Base-by-base conservation (phyloP, 2,329 filamentous ascomycete species). In the Sarocladium kiliense region DNA sequence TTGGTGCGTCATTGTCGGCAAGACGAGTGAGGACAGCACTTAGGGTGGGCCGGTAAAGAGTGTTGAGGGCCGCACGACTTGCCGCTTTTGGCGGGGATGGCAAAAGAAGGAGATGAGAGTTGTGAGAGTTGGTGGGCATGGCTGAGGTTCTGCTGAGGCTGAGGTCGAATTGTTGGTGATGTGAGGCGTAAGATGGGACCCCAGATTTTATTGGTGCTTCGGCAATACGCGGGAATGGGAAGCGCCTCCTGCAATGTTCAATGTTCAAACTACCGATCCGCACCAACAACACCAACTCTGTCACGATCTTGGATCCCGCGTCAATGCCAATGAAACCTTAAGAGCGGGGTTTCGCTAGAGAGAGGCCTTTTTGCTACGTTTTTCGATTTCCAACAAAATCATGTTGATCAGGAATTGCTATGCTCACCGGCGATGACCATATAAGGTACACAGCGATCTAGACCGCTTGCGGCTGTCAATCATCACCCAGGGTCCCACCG, bases 21-120 rank as follows among this genome's bases (percentile, higher is more conserved):
- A 85, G 68, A 49, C 72, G 75, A 19, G 74, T 66, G 58, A 88
- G 74, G 44, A 79, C 77, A 10, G 77, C 72, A 53, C 76, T 76
- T 41, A 89, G 67, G 2, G 85, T 71, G n/a, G 77, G 74, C 32
- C 77, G 76, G 65, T 89, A 89, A 42, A 82, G 80, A 27, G 79
- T 77, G 58, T 74, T 76, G 58, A 90, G 73, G 1, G 77, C 67
- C 11, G 71, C 65, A 45, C 76, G 72, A 14, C 73, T 77, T 50
- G 78, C 72, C 9, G 83, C 81, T 27, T 76, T 72, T 26, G 86
- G 84, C 50, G 86, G 83, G 42, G 80, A 76, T 18, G 87, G 81
- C 54, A 90, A 74, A 16, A 90, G 75, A 34, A 90, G 76, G 23
- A 87, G 74, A 50, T 79, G 81, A 2, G 77, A 74, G 6, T 39